phyloP scores from a whole-genome alignment of 768 basidiomycete species.

The Solioccasus polychromus region DNA sequence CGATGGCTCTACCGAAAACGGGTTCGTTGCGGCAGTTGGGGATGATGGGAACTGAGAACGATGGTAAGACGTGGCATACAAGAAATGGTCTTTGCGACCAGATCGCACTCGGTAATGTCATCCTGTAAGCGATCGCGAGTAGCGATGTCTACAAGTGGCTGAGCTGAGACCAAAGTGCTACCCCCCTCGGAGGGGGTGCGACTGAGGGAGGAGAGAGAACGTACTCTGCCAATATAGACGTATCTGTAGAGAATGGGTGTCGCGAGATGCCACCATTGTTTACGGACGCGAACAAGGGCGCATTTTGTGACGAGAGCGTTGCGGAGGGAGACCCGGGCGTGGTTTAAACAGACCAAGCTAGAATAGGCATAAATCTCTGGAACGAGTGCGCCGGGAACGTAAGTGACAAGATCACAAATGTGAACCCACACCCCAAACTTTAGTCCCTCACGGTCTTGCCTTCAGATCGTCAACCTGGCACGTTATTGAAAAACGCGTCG shows the following conservation, averaged over 20 bases:
- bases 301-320: conserved; percentile 25
- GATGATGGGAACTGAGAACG: conserved; percentile 14
- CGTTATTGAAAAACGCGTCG: too few species aligned
- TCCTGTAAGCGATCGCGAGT: conserved; percentile 15
- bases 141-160: conserved; percentile 20
- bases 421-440: conserved; percentile 25
- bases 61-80: conserved; percentile 20
- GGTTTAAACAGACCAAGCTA: conserved; percentile 6
- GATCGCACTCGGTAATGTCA: conserved; percentile 1
- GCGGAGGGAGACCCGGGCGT: conserved; percentile 10
- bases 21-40: not conserved
- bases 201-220: conserved; percentile 14
- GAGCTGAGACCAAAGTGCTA: conserved; percentile 8
- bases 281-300: conserved; percentile 28
- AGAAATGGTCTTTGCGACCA: conserved; percentile 10
- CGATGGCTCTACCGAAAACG: conserved; percentile 3
- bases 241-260: conserved; percentile 22
- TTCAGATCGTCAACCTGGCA: too few species aligned
- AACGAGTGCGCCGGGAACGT: conserved; percentile 17
- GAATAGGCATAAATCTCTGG: conserved; percentile 24
- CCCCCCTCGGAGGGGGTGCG: conserved; percentile 13
- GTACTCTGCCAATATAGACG: conserved; percentile 18
- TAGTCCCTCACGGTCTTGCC: too few species aligned
- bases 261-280: conserved; percentile 27
- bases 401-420: conserved; percentile 20